These are phyloP conservation scores for Wickerhamomyces mucosus DNA, from an alignment of 805 yeast species.

Conservation along the genomic window DNA sequence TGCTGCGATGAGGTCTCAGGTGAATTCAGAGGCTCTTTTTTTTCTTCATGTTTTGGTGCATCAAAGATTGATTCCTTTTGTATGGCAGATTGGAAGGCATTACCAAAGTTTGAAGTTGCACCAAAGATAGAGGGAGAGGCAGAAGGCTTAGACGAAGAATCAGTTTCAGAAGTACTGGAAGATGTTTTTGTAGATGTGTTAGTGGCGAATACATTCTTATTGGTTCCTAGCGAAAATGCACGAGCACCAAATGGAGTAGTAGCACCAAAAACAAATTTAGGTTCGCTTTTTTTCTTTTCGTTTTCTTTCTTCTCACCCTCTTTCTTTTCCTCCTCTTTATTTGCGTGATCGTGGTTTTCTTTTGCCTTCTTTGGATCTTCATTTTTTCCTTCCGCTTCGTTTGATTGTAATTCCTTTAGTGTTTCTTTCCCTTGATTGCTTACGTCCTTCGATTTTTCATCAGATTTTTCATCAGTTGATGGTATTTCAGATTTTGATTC, in stretches of 20 bases:
- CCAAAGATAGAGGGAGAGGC: slow-evolving; percentile 29
- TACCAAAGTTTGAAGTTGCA: slow-evolving; percentile 35
- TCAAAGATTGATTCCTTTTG: slow-evolving; percentile 53
- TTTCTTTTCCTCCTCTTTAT: slow-evolving; percentile 2
- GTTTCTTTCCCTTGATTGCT: slow-evolving; percentile 4
- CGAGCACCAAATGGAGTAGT: slow-evolving; percentile 37
- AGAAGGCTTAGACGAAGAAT: slow-evolving; percentile 3
- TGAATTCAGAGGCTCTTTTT: slow-evolving; percentile 15
- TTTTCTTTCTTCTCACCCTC: slow-evolving; percentile 1
- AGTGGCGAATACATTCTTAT: slow-evolving; percentile 31
- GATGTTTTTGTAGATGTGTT: neutral
- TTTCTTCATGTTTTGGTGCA: slow-evolving; percentile 7
- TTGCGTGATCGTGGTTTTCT: slow-evolving; percentile 2
- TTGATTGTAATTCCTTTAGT: slow-evolving; percentile 1
- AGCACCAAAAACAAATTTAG: slow-evolving; percentile 49
- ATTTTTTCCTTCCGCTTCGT: slow-evolving; percentile 6
- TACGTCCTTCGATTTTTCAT: slow-evolving; percentile 14
- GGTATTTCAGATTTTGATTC: no score
- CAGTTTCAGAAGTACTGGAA: neutral
- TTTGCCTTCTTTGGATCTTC: slow-evolving; percentile 9
- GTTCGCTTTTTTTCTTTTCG: slow-evolving; percentile 18
- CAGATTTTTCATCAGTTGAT: no score
- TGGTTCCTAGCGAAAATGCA: slow-evolving; percentile 24
- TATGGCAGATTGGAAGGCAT: slow-evolving; percentile 45
- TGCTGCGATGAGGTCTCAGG: slow-evolving; percentile 23